Percentiles rank a stretch among this genome's conserved stretches.
Conservation (phyloP, 2,329 filamentous ascomycete genomes). For the Juglanconis oblonga region DNA sequence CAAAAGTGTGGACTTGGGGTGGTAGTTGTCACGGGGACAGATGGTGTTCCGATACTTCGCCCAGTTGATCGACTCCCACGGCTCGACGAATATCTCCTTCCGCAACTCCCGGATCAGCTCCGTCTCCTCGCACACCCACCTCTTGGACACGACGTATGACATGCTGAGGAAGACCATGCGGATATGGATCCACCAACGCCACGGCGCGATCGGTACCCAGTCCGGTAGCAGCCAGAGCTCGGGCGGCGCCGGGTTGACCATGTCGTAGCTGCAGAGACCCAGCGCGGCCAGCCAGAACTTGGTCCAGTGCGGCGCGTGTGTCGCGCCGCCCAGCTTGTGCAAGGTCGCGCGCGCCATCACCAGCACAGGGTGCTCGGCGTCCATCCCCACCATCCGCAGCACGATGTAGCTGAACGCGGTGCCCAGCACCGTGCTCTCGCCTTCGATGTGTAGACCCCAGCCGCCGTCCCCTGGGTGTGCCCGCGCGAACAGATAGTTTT, state of each 20-base stretch:
- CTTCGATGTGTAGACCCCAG: slow-evolving; percentile 96
- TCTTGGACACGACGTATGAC: slow-evolving; percentile 83
- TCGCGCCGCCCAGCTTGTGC: slow-evolving; percentile 81
- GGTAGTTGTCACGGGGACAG: slow-evolving; percentile 77
- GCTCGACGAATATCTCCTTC: slow-evolving; percentile 78
- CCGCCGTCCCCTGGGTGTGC: slow-evolving; percentile 88
- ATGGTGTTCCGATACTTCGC: slow-evolving; percentile 78
- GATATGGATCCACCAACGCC: slow-evolving; percentile 98
- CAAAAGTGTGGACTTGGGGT: slow-evolving; percentile 84
- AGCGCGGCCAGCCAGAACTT: slow-evolving; percentile 92
- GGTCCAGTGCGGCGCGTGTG: slow-evolving; percentile 87
- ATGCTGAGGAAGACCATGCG: slow-evolving; percentile 94
- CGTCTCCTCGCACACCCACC: slow-evolving; percentile 74
- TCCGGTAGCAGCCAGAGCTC: slow-evolving; percentile 92
- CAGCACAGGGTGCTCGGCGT: slow-evolving; percentile 80
- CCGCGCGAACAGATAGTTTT: slow-evolving; percentile 84
- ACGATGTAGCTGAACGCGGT: slow-evolving; percentile 84
- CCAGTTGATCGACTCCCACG: slow-evolving; percentile 78
- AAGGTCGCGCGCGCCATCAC: slow-evolving; percentile 78
- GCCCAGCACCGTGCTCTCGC: slow-evolving; percentile 86
- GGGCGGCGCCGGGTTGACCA: slow-evolving; percentile 90
- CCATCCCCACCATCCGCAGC: slow-evolving; percentile 77
- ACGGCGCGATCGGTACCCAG: slow-evolving; percentile 85
- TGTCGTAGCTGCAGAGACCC: slow-evolving; percentile 82
- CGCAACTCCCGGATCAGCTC: slow-evolving; percentile 69